These are phyloP conservation scores for Iris macrosiphon DNA, from an alignment of 106 monocot genomes.

Conservation along the genomic window DNA sequence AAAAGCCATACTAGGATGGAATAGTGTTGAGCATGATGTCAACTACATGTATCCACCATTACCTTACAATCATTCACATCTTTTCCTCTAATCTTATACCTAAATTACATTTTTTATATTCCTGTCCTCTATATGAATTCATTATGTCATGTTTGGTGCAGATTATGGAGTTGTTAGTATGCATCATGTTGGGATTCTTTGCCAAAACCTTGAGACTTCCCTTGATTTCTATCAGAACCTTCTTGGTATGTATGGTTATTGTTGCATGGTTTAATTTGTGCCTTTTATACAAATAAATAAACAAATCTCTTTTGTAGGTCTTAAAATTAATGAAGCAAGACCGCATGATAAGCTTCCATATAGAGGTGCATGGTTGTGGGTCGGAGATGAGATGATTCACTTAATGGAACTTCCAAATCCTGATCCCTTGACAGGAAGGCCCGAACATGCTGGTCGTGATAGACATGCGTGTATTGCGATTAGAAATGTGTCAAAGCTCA, in stretches of 20 bases:
- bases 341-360: slow-evolving; percentile 92
- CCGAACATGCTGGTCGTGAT: slow-evolving; percentile 95
- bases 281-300: neutral
- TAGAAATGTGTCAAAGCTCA: slow-evolving; percentile 71
- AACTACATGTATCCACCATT: too few relatives aligned
- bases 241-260: slow-evolving; percentile 47
- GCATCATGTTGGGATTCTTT: slow-evolving; percentile 96
- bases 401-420: slow-evolving; percentile 99
- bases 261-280: neutral
- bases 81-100: neutral
- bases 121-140: too few relatives aligned
- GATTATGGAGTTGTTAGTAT: slow-evolving; percentile 83
- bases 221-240: slow-evolving; percentile 87
- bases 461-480: slow-evolving; percentile 96
- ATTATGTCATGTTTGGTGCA: slow-evolving; percentile 20
- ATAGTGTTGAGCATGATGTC: too few relatives aligned
- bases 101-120: neutral
- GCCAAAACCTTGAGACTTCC: slow-evolving; percentile 88
- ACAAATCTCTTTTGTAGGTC: slow-evolving; percentile 31
- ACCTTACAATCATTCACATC: too few relatives aligned
- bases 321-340: slow-evolving; percentile 88
- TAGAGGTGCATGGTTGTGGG: slow-evolving; percentile 98
- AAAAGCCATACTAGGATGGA: too few relatives aligned
- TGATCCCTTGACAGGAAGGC: slow-evolving; percentile 95
- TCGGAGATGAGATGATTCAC: slow-evolving; percentile 97